Evolutionary conservation across 192 early-diverging fungal genomes (phyloP), one percentile per base, ranked within the genome.

Genomic region (Coemansia sp.): DNA sequence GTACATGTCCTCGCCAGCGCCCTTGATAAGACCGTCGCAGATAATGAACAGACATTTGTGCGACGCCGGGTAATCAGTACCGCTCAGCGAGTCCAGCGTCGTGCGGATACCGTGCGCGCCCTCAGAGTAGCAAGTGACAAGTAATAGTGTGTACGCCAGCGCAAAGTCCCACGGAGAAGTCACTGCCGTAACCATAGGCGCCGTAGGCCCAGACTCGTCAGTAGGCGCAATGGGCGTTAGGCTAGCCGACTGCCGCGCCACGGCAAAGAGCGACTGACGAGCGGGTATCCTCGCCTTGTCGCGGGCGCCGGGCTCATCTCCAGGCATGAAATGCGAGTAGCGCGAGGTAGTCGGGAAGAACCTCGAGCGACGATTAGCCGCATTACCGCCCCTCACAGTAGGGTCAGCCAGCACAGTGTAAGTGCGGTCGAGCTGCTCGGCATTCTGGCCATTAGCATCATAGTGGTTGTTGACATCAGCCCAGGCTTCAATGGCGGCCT

Each of bases 1-100:
- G 2, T 96, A 93, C 30, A 91, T 88, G 77, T 97, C 95, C 84
- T 99, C 98, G 52, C 96, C 97, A 32, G 89, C 89, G 66, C 97
- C 97, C 75, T 95, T 90, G 84, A 99, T 92, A 90, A 96, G 93
- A 47, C 97, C 97, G 80, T 99, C 97, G 62, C 92, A 93, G 50
- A 99, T 88, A 28, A 99, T 90, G 75, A 99, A 98, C 52, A 99
- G 70, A 35, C 98, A 86, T 80, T 98, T 99, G 78, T 95, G 91
- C 86, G 95, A 96, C 84, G 98, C 97, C 62, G 97, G 96, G 73
- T 99, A 99, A 46, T 92, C 87, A 33, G 96, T 85, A 23, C 78
- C 84, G 1, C 95, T 91, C 30, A 99, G 84, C 23, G 98, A 99
- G 73, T 99, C 90, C 44, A 99, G 84, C 3, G 98, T 99, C 67